These are phyloP conservation scores for Fistulifera pelliculosa DNA, from an alignment of 108 stramenopile species.

Conservation along the genomic window DNA sequence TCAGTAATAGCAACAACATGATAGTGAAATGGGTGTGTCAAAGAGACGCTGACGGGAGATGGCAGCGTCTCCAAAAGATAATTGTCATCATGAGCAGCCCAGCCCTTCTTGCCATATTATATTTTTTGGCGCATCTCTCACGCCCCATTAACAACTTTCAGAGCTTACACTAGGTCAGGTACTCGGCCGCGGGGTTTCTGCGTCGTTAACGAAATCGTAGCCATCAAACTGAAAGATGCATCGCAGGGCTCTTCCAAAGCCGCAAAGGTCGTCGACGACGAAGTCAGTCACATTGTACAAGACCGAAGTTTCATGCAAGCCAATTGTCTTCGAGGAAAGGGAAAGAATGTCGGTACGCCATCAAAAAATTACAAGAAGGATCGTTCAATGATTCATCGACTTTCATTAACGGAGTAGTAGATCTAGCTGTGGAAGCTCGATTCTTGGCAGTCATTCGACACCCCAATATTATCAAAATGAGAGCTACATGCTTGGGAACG, in stretches of 20 bases:
- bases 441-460: conserved; percentile 75
- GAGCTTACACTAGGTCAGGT: conserved; percentile 63
- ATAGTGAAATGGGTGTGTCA: too few species aligned
- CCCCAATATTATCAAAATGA: conserved; percentile 87
- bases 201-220: conserved; percentile 59
- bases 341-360: conserved; percentile 79
- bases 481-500: conserved; percentile 32
- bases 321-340: conserved; percentile 51
- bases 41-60: too few species aligned
- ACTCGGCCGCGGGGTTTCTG: conserved; percentile 82
- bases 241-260: neutral
- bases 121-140: too few species aligned
- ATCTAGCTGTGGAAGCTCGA: conserved; percentile 70
- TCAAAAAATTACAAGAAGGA: conserved; percentile 62
- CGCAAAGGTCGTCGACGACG: conserved; percentile 32
- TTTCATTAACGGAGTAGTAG: conserved; percentile 68
- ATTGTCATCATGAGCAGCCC: too few species aligned
- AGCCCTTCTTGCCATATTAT: too few species aligned
- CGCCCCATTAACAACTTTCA: conserved; percentile 9
- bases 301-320: conserved; percentile 68
- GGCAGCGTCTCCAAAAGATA: too few species aligned
- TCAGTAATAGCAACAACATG: too few species aligned
- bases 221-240: conserved; percentile 19
- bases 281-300: conserved; percentile 57
- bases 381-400: conserved; percentile 43